Base-by-base conservation (phyloP, 495 filamentous ascomycete genomes). In the Ramalina intermedia region DNA sequence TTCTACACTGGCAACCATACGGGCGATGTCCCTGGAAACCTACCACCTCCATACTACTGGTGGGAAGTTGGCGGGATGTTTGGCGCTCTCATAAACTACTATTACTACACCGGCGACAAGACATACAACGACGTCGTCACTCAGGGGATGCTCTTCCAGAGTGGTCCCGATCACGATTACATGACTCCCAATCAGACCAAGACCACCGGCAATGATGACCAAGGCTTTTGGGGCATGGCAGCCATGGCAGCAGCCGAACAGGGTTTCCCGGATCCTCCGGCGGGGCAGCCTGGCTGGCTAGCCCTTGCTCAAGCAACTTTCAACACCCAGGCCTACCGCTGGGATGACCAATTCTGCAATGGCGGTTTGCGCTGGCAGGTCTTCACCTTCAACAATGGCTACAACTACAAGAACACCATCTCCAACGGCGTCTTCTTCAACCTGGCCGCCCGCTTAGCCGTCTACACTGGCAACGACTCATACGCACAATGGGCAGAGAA, bases 331-430 rank as follows among this genome's bases (percentile, higher is more conserved):
- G 76, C 72, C 12, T 50, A 45, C 14, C 72, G 85, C 11, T 96
- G 87, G 87, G 78, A 93, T 61, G 66, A 62, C 0, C 66, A 67
- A 3, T 69, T 67, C 13, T 91, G 86, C 52, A 69, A 66, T 29
- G 86, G 85, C 35, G 86, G 86, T 5, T 60, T 95, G 41, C 63
- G 75, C 16, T 94, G 88, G 88, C 87, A 94, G 65, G 88, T 94
- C 50, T 86, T 82, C 61, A 73, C 75, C 1, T 81, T 73, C 49
- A 88, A 91, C 54, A 78, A 74, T 43, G 87, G 88, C 1, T 91
- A 84, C 49, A 72, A 80, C 46, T 89, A 90, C 68, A 83, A 89
- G 64, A 89, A 86, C 61, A 70, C 84, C 18, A 85, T 83, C 49
- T 82, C 82, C 3, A 91, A 87, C 44, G 85, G 81, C 4, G 76